Evolutionary conservation across 1,284 basidiomycete genomes (phyloP).

Genomic region (Irpex lacteus): DNA sequence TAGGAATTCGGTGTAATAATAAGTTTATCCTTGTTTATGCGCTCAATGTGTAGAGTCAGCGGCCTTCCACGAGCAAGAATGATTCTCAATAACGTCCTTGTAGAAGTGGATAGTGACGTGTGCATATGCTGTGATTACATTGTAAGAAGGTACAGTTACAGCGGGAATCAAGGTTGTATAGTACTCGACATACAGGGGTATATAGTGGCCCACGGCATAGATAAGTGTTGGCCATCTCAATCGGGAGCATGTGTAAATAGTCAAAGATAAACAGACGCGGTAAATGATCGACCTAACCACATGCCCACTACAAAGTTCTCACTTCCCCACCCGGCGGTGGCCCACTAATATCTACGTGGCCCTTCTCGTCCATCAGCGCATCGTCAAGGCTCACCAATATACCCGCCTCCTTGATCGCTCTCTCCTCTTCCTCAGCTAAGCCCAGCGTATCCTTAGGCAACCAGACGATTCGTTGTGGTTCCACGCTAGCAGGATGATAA

Average conservation of each 20-base stretch:
- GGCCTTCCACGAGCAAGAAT: not conserved
- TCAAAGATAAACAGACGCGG: not conserved
- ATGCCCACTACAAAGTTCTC: constrained; percentile 1
- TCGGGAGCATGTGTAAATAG: not conserved
- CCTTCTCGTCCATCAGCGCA: constrained; percentile 66
- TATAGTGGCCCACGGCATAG: not conserved
- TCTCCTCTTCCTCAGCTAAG: constrained; percentile 61
- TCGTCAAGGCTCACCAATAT: constrained; percentile 54
- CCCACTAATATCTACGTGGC: constrained; percentile 57
- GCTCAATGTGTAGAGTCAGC: not conserved
- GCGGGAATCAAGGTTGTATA: not conserved
- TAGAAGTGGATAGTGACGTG: not conserved
- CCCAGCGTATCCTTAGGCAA: constrained; percentile 73
- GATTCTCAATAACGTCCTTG: not conserved
- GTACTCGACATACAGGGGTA: not conserved
- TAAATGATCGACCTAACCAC: not conserved
- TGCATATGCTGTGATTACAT: not conserved
- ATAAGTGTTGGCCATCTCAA: not conserved
- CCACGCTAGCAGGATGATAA: constrained; percentile 77
- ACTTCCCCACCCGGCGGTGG: constrained; percentile 35
- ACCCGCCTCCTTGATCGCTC: constrained; percentile 52
- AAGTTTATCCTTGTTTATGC: not conserved
- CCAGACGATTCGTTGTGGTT: constrained; percentile 80
- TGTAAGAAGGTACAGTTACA: not conserved
- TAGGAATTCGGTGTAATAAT: constrained; percentile 1